Evolutionary conservation across 768 basidiomycete genomes (phyloP), one percentile per base, ranked within the genome.

Genomic region (Termitomyces sp.): DNA sequence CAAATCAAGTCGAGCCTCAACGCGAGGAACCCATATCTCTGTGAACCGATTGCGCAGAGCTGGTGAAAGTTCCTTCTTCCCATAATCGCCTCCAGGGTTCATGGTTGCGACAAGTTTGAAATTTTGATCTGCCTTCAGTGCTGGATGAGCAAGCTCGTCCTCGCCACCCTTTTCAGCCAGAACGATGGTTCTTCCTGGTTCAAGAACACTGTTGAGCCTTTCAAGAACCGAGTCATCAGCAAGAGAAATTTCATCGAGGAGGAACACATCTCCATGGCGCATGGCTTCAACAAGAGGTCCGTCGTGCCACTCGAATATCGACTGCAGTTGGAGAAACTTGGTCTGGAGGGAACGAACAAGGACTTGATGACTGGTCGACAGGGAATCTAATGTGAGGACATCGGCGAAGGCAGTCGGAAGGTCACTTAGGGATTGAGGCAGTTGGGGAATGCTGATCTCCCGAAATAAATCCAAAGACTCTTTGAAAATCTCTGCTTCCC

Each of bases 61-160:
- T 37, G 96, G 96, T 1, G 97, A 98, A 2, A 99, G 78, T 70
- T 99, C 97, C 71, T 98, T 99, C 80, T 99, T 99, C 29, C 97
- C 97, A 68, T 96, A 98, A 69, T 99, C 97, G 14, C 97, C 97
- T 20, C 97, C 97, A 0, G 97, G 97, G 71, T 99, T 99, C 97
- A 99, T 99, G 3, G 97, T 98, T 2, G 97, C 94, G 0, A 98
- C 79, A 42, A 99, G 85, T 71, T 95, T 89, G 81, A 99, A 99
- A 1, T 75, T 76, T 4, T 81, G 75, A 7, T 76, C 71, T 8
- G 94, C 96, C 20, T 74, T 77, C 46, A 98, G 78, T 7, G 81
- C 79, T 36, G 88, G 84, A 63, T 88, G 80, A 37, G 87, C 87
- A 11, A 84, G 77, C 62, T 88, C 84, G 47, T 82, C 83, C 11